Base-by-base conservation (phyloP, 1,284 basidiomycete genomes). In the Sanghuangporus baumii region DNA sequence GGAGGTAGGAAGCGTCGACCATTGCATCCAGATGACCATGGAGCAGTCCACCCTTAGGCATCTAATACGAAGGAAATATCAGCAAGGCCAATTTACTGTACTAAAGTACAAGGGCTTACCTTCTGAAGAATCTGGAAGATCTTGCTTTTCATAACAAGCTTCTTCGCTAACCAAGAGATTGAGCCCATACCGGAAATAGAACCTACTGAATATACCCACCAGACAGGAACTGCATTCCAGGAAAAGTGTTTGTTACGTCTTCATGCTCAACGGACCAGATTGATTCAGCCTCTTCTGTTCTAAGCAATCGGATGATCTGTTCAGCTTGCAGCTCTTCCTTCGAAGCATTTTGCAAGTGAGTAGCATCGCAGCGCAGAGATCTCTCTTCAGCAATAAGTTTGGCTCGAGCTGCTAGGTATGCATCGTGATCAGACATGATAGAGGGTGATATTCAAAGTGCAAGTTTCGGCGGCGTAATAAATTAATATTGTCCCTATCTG, bases 181-280 rank as follows among this genome's bases (percentile, higher is more conserved):
- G 34, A 20, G 11, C n/a, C 41, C 18, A n/a, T 34, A 40, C 38
- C 20, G 16, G 40, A 41, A 6, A 16, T 5, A 61, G 16, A 43
- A 52, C 5, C 46, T 65, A 57, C 5, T 16, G 5, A 16, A 66
- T 57, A 7, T 58, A 60, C 64, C 63, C 61, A 75, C 87, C 86
- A 57, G 85, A 89, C 66, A 89, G 73, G 67, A 89, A 91, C 67
- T 84, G 87, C 88, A 89, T 90, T 37, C 89, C 88, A 43, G 87
- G 87, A 67, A 88, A 89, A 0, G 84, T 78, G 69, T 88, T 82
- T 1, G 78, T 80, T 46, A 85, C 74, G 14, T 75, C 75, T n/a
- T 79, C 75, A 67, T 84, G 76, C 11, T 84, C 79, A 48, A 74
- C 73, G 38, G 69, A 77, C 88, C 88, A 90, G 36, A 89, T 75